Conservation (phyloP, 1,284 basidiomycete genomes). For the Rhodotorula sp. region DNA sequence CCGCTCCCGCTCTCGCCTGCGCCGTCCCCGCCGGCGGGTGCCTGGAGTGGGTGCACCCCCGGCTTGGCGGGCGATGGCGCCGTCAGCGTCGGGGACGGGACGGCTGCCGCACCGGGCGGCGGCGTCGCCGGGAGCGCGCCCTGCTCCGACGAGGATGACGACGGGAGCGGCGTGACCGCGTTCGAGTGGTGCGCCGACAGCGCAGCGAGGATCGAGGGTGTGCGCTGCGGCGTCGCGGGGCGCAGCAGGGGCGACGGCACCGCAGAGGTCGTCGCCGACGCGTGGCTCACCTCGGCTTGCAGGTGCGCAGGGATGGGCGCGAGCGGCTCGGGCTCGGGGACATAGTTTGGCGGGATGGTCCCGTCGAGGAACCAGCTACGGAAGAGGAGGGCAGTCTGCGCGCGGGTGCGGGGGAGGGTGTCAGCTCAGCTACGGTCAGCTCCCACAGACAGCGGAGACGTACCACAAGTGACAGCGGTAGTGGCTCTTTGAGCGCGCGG, state of each 20-base stretch:
- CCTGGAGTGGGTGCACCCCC: conserved; percentile 9
- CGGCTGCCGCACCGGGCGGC: not conserved
- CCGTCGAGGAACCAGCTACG: conserved; percentile 37
- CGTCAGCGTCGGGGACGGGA: not conserved
- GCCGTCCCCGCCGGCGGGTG: conserved; percentile 7
- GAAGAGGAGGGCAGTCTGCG: conserved; percentile 30
- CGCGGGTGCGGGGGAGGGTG: not conserved
- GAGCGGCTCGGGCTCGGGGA: conserved; percentile 18
- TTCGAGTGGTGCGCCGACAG: conserved; percentile 2
- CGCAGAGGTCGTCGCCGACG: not conserved
- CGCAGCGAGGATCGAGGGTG: conserved; percentile 6
- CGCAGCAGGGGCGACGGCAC: not conserved
- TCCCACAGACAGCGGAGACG: not conserved
- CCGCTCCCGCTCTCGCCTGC: conserved; percentile 15
- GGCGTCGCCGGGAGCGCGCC: not conserved
- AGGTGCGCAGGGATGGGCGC: conserved; percentile 3
- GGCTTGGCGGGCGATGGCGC: not conserved
- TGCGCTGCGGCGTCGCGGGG: not conserved
- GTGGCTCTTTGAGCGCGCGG: conserved; percentile 30
- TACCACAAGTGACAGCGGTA: conserved; percentile 39
- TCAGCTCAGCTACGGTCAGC: not conserved
- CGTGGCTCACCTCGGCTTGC: not conserved
- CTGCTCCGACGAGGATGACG: not conserved
- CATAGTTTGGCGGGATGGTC: conserved; percentile 37
- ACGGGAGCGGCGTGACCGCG: conserved; percentile 25